Base-by-base conservation (phyloP, 2,329 filamentous ascomycete species). In the Exophiala sp. region DNA sequence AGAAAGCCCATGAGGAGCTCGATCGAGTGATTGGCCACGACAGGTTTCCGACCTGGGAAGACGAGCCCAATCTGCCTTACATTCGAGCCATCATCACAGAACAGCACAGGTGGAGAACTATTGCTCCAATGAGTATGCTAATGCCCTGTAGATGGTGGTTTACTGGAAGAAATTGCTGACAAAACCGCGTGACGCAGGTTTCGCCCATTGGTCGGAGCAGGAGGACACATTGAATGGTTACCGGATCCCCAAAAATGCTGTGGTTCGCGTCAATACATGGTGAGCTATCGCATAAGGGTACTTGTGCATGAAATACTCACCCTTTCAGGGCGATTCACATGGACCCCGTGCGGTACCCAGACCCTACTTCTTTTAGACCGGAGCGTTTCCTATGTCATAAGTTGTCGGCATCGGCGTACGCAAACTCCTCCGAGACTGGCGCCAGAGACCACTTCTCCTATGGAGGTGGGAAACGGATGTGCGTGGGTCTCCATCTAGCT, bases 361-460 rank as follows among this genome's bases (percentile, higher is more conserved):
- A 76, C 43, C 72, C 75, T 0, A 73, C 77, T 43, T 67, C 68
- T 18, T 82, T 80, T 67, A 75, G 76, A 21, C 79, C 80, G 4
- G 73, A 78, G 32, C 74, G 79, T 45, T 83, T 78, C 78, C 63
- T 78, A 8, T 71, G 79, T 38, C 71, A 76, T 1, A 68, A 68
- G 8, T 71, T 80, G 9, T 75, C 72, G 1, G 58, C 63, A 6
- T 66, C 65, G 4, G 68, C 74, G 40, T 78, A 71, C 50, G 78
- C 78, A 2, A 80, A 75, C 48, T 73, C 80, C 54, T 75, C 77
- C 54, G 78, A 78, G 60, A 74, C 76, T 62, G 72, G 73, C 6
- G 76, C 77, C 24, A 57, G 64, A 11, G 62, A 66, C 40, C 63
- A 68, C 42, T 64, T 65, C 50, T 52, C 62, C 3, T 82, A 82